A percentile compares a stretch with the other conserved stretches of the same genome.
Evolutionary conservation across 1,284 basidiomycete genomes (phyloP).

Genomic region (Stygiomarasmius scandens): DNA sequence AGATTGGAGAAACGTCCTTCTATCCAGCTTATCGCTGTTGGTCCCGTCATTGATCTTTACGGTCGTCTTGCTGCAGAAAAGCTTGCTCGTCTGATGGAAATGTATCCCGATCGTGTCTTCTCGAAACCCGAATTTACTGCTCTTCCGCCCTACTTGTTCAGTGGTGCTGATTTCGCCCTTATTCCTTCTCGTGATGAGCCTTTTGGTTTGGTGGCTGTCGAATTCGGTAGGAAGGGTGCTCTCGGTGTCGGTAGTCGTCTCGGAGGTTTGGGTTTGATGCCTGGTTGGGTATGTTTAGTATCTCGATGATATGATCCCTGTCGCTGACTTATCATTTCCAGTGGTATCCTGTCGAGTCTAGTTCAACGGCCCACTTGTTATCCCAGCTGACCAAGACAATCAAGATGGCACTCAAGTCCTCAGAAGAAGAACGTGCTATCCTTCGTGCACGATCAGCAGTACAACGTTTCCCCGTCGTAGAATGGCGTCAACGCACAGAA

Average conservation of each 20-base stretch:
- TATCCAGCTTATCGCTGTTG: constrained; percentile 87
- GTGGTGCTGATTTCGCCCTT: constrained; percentile 90
- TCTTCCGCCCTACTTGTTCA: constrained; percentile 90
- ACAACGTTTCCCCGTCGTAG: constrained; percentile 94
- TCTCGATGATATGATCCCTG: neutral
- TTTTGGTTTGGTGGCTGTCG: constrained; percentile 92
- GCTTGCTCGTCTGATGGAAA: constrained; percentile 87
- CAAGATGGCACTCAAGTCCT: constrained; percentile 90
- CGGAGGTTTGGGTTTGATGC: constrained; percentile 93
- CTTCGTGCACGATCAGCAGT: constrained; percentile 89
- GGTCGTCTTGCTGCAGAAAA: constrained; percentile 94
- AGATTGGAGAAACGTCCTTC: constrained; percentile 84
- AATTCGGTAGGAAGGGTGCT: constrained; percentile 94
- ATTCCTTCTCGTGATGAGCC: constrained; percentile 95
- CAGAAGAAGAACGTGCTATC: constrained; percentile 87
- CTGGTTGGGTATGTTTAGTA: constrained; percentile 79
- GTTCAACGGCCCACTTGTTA: constrained; percentile 88
- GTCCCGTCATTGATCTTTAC: constrained; percentile 92
- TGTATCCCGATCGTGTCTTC: constrained; percentile 90
- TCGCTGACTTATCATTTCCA: constrained; percentile 32
- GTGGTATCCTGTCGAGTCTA: constrained; percentile 97
- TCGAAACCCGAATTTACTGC: constrained; percentile 95
- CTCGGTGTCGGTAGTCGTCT: constrained; percentile 91
- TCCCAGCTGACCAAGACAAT: constrained; percentile 94
- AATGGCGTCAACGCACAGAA: constrained; percentile 93